These are phyloP conservation scores for Calvatia gigantea DNA, from an alignment of 768 basidiomycete genomes.

Conservation along the genomic window DNA sequence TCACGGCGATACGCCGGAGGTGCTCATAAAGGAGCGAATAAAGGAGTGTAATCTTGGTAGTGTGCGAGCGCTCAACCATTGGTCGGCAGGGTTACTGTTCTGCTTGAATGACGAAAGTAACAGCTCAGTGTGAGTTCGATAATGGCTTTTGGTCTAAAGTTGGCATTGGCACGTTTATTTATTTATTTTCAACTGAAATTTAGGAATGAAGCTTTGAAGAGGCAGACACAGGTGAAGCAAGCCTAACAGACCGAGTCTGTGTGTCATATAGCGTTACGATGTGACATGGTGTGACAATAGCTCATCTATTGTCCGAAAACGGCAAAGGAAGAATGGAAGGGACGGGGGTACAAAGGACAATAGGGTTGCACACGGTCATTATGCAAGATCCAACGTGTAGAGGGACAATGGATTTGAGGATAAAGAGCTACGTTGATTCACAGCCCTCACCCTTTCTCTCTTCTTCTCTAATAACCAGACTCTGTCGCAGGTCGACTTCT, in stretches of 20 bases:
- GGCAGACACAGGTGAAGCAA: not conserved
- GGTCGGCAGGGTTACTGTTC: not conserved
- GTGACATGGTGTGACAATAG: not conserved
- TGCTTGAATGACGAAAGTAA: not conserved
- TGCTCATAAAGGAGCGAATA: not conserved
- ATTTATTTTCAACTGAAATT: too few relatives aligned
- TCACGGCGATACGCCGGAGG: not conserved
- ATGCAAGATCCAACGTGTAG: not conserved
- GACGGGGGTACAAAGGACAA: not conserved
- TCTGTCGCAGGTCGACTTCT: slow-evolving; percentile 47
- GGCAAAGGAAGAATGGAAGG: slow-evolving; percentile 4
- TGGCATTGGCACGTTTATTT: too few relatives aligned
- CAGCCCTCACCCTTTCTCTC: slow-evolving; percentile 11
- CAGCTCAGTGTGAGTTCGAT: too few relatives aligned
- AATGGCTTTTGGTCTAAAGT: too few relatives aligned
- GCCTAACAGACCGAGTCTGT: not conserved
- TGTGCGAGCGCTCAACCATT: not conserved
- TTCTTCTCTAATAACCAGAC: slow-evolving; percentile 21
- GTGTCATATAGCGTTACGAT: not conserved
- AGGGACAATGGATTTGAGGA: slow-evolving; percentile 10
- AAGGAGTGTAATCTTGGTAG: not conserved
- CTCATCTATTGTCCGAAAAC: not conserved
- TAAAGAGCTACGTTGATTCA: slow-evolving; percentile 9
- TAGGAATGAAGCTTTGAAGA: too few relatives aligned
- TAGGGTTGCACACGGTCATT: not conserved